These are phyloP conservation scores for Chaetomium cochliodes DNA, from an alignment of 495 filamentous ascomycete species.

Conservation along the genomic window DNA sequence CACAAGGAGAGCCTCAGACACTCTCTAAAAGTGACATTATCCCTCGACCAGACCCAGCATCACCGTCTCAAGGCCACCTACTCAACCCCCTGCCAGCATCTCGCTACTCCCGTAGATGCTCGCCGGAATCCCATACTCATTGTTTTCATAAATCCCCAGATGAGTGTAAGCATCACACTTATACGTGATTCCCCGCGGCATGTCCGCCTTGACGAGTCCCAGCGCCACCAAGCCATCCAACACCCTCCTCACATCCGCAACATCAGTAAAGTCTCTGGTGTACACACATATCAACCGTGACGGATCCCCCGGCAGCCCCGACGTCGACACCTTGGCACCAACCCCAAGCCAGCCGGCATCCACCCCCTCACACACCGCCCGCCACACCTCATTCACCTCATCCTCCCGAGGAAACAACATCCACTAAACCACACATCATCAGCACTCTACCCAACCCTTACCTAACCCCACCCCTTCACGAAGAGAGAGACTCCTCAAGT, in stretches of 20 bases:
- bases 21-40: too few species aligned
- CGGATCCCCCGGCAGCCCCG: background rate
- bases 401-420: conserved; percentile 2
- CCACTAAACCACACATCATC: background rate
- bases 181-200: conserved; percentile 1
- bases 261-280: conserved; percentile 9
- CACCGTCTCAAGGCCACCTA: background rate
- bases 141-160: conserved; percentile 4
- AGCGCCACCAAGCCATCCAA: conserved; percentile 2
- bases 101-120: conserved; percentile 5
- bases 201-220: background rate
- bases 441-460: background rate
- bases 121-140: conserved; percentile 11
- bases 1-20: too few species aligned
- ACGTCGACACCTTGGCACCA: conserved; percentile 4
- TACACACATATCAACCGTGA: conserved; percentile 11
- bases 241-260: conserved; percentile 13
- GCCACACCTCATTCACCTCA: conserved; percentile 14
- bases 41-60: background rate
- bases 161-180: conserved; percentile 18
- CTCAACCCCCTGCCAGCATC: conserved; percentile 1
- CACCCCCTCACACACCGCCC: conserved; percentile 4
- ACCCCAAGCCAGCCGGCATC: conserved; percentile 3
- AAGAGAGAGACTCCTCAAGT: too few species aligned
- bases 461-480: too few species aligned